These are phyloP conservation scores for Boletus pseudopeckii DNA, from an alignment of 768 basidiomycete genomes.

Conservation along the genomic window DNA sequence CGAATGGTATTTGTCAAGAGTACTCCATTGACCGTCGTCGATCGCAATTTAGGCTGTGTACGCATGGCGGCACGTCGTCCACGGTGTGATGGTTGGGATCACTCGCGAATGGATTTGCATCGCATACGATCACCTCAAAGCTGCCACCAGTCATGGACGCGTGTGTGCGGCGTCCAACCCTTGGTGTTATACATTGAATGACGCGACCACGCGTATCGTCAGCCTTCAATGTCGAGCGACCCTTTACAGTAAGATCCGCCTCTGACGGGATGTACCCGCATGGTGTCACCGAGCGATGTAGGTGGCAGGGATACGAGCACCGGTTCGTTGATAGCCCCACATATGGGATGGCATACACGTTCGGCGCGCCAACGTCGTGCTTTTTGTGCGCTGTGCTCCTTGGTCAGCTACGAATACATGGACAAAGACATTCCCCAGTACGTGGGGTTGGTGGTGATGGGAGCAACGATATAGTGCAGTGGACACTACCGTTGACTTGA, in stretches of 20 bases:
- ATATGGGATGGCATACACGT: constrained; percentile 2
- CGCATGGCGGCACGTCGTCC: not conserved
- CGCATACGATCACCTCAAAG: constrained; percentile 9
- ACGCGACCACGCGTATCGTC: not conserved
- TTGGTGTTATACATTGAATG: constrained; percentile 1
- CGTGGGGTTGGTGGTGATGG: not conserved
- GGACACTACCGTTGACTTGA: not conserved
- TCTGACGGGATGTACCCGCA: constrained; percentile 7
- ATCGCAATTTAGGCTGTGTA: constrained; percentile 17
- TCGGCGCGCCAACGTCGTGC: not conserved
- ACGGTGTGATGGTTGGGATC: constrained; percentile 7
- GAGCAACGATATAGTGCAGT: not conserved
- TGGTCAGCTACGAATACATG: not conserved
- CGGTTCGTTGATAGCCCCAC: constrained; percentile 2
- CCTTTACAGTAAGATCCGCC: constrained; percentile 18
- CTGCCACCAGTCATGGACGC: constrained; percentile 11
- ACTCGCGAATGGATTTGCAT: not conserved
- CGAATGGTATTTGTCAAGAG: not conserved
- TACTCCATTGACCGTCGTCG: not conserved
- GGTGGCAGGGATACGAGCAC: constrained; percentile 8
- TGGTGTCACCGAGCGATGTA: not conserved
- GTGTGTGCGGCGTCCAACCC: constrained; percentile 4
- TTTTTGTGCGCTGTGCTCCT: constrained; percentile 1
- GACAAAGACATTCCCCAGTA: not conserved
- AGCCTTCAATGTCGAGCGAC: not conserved